These are phyloP conservation scores for Marasmius fiardii DNA, from an alignment of 1,284 basidiomycete genomes.

Conservation along the genomic window DNA sequence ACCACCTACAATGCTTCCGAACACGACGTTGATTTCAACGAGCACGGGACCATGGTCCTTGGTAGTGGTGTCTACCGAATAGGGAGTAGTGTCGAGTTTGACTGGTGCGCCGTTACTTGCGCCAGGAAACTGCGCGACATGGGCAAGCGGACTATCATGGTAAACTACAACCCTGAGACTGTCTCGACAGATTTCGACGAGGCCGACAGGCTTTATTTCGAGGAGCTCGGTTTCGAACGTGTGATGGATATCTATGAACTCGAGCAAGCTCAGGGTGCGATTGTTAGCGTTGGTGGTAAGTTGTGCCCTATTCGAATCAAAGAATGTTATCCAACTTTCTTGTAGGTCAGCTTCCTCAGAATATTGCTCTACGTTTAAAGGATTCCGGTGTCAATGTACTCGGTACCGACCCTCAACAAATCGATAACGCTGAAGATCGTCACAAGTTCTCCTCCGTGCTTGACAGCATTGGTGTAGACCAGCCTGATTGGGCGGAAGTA, in stretches of 20 bases:
- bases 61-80: constrained; percentile 99
- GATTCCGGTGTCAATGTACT: constrained; percentile 89
- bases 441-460: constrained; percentile 99
- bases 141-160: constrained; percentile 96
- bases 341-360: constrained; percentile 91
- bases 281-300: constrained; percentile 95
- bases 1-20: constrained; percentile 98
- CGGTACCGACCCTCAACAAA: constrained; percentile 93
- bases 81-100: constrained; percentile 98
- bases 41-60: constrained; percentile 98
- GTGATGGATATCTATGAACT: constrained; percentile 99
- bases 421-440: constrained; percentile 97
- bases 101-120: constrained; percentile 99
- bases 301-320: neutral
- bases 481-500: constrained; percentile 95
- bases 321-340: constrained; percentile 7
- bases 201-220: constrained; percentile 97
- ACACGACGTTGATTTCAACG: constrained; percentile 96
- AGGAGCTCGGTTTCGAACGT: constrained; percentile 95
- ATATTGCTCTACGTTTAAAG: constrained; percentile 96
- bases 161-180: constrained; percentile 99
- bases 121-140: constrained; percentile 88
- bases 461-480: constrained; percentile 94
- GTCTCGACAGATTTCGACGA: constrained; percentile 99
- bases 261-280: constrained; percentile 88